Conservation (phyloP, 2,329 filamentous ascomycete species). For the Thielaviopsis ethacetica region DNA sequence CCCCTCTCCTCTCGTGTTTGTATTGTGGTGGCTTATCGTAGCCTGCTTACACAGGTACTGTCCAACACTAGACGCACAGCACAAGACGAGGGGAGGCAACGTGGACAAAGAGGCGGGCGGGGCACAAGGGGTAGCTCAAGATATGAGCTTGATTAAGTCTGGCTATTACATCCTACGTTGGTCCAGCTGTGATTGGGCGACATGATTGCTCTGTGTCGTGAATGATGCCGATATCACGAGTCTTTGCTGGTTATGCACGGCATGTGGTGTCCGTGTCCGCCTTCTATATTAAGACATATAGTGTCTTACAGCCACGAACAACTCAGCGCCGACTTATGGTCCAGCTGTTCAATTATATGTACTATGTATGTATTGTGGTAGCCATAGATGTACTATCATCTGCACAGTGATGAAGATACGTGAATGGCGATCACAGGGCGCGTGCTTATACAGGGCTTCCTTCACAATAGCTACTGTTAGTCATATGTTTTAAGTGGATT, state of each 20-base stretch:
- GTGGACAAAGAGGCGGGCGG: not conserved
- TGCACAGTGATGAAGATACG: too few relatives aligned
- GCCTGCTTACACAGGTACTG: too few relatives aligned
- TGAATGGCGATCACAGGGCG: too few relatives aligned
- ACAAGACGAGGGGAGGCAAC: not conserved
- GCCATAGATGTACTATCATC: too few relatives aligned
- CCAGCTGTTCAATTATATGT: not conserved
- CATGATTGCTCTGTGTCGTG: not conserved
- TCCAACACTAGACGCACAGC: not conserved
- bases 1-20: not conserved
- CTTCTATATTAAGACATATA: not conserved
- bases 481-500: too few relatives aligned
- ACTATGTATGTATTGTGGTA: not conserved
- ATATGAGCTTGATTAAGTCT: not conserved
- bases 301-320: not conserved
- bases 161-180: not conserved
- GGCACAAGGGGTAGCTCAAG: not conserved
- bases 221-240: not conserved
- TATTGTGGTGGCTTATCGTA: too few relatives aligned
- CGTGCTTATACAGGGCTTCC: too few relatives aligned
- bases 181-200: too few relatives aligned
- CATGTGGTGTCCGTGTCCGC: not conserved
- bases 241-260: not conserved
- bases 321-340: not conserved
- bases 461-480: too few relatives aligned